Base-by-base conservation (phyloP, 2,329 filamentous ascomycete genomes). In the Nigrospora oryzae region DNA sequence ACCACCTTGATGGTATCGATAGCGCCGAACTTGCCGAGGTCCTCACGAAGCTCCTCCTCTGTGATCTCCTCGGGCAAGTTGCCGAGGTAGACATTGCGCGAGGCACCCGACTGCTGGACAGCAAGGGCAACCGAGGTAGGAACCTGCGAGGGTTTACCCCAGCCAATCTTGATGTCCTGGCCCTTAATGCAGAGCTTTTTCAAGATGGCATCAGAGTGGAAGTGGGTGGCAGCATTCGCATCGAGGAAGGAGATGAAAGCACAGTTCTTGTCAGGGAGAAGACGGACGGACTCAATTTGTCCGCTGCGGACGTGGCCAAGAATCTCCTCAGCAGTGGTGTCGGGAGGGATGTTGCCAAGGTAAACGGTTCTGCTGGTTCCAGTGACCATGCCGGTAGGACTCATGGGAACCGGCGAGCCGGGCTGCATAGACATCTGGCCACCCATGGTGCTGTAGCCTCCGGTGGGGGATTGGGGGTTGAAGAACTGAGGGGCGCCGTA, bases 191-290 rank as follows among this genome's bases (percentile, higher is more conserved):
- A 90, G 63, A 98, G 81, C 77, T 97, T 98, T 77, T 98, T 98
- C 78, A 98, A 79, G 69, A 98, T 98, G 55, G 93, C 93, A 75
- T 98, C 93, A 16, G 93, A 98, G 74, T 98, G 93, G 71, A 98
- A 98, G 65, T 98, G 93, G 17, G 91, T 97, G 46, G 93, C 93
- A 30, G 93, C 96, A 70, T 90, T 95, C 58, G 90, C 89, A 61
- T 98, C 93, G 53, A 98, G 75, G 73, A 98, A 98, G 8, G 93
- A 98, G 63, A 98, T 97, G 75, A 98, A 98, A 47, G 93, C 93
- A 62, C 93, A 98, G 76, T 97, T 98, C 87, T 97, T 98, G 70
- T 98, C 93, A 19, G 91, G 89, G 45, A 98, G 75, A 53, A 98
- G 78, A 56, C 93, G 86, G 43, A 98, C 93, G n/a, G 93, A 97